Percentiles rank a stretch among this genome's conserved stretches.
phyloP scores from a whole-genome alignment of 257 asterid genomes.

The Ilex asprella region DNA sequence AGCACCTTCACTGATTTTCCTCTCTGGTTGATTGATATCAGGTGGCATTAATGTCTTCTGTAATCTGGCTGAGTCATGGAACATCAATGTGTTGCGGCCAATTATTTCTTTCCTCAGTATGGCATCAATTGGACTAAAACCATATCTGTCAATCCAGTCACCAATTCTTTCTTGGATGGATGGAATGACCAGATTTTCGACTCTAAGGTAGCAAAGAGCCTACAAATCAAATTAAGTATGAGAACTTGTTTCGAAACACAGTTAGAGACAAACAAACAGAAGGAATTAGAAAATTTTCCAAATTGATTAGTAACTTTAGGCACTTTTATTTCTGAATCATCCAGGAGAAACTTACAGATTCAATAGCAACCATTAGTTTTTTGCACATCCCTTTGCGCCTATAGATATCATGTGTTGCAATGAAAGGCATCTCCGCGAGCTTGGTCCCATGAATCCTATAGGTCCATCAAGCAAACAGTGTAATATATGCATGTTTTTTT shows the following conservation, averaged over 20 bases:
- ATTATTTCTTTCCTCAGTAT: slow-evolving; percentile 28
- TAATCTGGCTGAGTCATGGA: slow-evolving; percentile 38
- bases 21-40: slow-evolving; percentile 9
- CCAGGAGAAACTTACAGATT: slow-evolving; percentile 23
- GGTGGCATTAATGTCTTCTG: slow-evolving; percentile 28
- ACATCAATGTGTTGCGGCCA: slow-evolving; percentile 37
- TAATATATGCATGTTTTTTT: too few species aligned
- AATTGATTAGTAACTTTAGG: not conserved
- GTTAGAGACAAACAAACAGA: not conserved
- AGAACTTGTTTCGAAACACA: not conserved
- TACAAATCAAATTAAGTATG: not conserved
- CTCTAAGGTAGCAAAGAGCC: slow-evolving; percentile 39
- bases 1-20: not conserved
- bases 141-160: slow-evolving; percentile 31
- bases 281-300: not conserved
- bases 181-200: slow-evolving; percentile 45
- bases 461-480: not conserved
- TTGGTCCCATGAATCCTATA: slow-evolving; percentile 48
- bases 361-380: slow-evolving; percentile 40
- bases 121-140: slow-evolving; percentile 16
- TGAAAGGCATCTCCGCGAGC: slow-evolving; percentile 62
- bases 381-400: slow-evolving; percentile 55
- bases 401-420: slow-evolving; percentile 37
- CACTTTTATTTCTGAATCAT: not conserved
- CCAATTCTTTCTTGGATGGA: slow-evolving; percentile 25